phyloP scores from a whole-genome alignment of 2,329 filamentous ascomycete genomes.

The Scedosporium dehoogii region DNA sequence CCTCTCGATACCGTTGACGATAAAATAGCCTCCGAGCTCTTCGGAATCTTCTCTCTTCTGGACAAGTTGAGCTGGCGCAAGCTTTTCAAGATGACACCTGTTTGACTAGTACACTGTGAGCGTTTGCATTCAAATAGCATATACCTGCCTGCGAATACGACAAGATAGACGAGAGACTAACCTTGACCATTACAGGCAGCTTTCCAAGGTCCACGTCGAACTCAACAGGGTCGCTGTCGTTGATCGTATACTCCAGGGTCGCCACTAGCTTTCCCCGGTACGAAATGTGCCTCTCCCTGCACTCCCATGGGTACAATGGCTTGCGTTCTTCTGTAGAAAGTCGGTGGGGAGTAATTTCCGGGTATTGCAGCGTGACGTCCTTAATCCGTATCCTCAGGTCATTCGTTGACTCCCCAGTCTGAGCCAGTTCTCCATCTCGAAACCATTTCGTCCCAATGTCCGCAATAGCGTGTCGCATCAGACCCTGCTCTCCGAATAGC shows the following conservation, averaged over 20 bases:
- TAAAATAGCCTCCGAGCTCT: constrained; percentile 91
- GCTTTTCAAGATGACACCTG: constrained; percentile 78
- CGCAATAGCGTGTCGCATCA: constrained; percentile 63
- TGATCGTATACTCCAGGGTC: constrained; percentile 76
- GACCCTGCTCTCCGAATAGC: constrained; percentile 56
- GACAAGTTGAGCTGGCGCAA: constrained; percentile 74
- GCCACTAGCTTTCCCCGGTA: constrained; percentile 82
- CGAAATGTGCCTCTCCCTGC: constrained; percentile 83
- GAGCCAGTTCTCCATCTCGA: constrained; percentile 68
- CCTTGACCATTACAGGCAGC: constrained; percentile 88
- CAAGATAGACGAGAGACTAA: constrained; percentile 28
- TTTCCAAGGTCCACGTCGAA: constrained; percentile 77
- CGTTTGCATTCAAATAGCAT: not conserved
- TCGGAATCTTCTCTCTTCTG: constrained; percentile 89
- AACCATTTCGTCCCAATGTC: constrained; percentile 88
- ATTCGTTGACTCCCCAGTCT: constrained; percentile 54
- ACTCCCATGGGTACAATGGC: constrained; percentile 75
- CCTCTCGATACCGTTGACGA: constrained; percentile 97
- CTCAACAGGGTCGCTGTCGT: constrained; percentile 75
- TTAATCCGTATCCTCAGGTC: constrained; percentile 68
- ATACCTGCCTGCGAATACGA: not conserved
- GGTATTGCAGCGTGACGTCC: constrained; percentile 73
- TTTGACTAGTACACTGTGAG: constrained; percentile 52
- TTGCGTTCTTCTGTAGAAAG: not conserved
- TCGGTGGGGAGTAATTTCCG: constrained; percentile 53